phyloP scores from a whole-genome alignment of 352 stramenopile genomes.

The Albugo candida region DNA sequence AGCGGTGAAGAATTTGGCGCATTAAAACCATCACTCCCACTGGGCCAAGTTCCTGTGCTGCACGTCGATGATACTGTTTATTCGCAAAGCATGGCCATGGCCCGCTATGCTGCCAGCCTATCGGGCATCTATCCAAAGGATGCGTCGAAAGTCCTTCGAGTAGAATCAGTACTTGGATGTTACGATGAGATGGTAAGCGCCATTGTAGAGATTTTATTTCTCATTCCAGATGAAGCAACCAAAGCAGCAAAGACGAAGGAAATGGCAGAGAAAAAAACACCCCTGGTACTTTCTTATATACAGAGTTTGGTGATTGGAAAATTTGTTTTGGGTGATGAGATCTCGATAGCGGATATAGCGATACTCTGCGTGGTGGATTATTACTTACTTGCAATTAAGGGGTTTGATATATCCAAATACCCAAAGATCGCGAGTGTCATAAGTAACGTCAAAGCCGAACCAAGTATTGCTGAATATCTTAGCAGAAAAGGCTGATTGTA shows the following conservation, averaged over 20 bases:
- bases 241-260: background rate
- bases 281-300: background rate
- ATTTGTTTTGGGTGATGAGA: background rate
- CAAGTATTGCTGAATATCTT: constrained; percentile 16
- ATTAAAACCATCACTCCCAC: constrained; percentile 29
- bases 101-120: constrained; percentile 30
- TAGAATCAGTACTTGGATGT: constrained; percentile 10
- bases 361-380: constrained; percentile 18
- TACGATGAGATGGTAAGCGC: constrained; percentile 15
- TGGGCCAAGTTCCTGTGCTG: constrained; percentile 30
- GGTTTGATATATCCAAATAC: constrained; percentile 13
- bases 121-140: constrained; percentile 37
- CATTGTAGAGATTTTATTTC: constrained; percentile 22
- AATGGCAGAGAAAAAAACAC: background rate
- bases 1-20: constrained; percentile 16
- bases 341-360: background rate
- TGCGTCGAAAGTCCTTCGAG: constrained; percentile 24
- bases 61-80: constrained; percentile 26
- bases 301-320: background rate
- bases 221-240: background rate
- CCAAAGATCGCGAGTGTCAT: constrained; percentile 26
- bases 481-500: constrained; percentile 8
- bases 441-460: constrained; percentile 14
- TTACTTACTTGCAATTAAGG: constrained; percentile 11
- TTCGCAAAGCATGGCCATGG: constrained; percentile 35